phyloP scores from a whole-genome alignment of 73 alveolate species.

The Uronychia binucleata region DNA sequence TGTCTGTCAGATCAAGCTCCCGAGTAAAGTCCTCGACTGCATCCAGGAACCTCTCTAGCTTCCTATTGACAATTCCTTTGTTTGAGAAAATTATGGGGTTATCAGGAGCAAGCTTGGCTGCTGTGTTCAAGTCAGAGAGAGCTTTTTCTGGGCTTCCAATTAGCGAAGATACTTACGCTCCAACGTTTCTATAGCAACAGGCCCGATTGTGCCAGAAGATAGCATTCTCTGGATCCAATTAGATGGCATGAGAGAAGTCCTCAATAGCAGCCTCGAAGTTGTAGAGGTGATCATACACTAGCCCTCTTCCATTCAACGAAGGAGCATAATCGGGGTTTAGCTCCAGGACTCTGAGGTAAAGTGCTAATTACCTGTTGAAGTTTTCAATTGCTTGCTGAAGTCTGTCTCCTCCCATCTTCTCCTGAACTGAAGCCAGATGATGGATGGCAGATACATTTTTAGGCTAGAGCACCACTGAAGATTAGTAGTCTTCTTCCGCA shows the following conservation, averaged over 20 bases:
- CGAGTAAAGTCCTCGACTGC: constrained; percentile 87
- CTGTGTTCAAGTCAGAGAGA: constrained; percentile 76
- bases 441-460: constrained; percentile 80
- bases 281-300: constrained; percentile 84
- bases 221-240: constrained; percentile 41
- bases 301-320: constrained; percentile 94
- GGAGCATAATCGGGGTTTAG: constrained; percentile 90
- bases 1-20: constrained; percentile 51
- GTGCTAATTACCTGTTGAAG: constrained; percentile 49
- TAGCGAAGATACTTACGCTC: constrained; percentile 73
- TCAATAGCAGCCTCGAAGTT: constrained; percentile 69
- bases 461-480: constrained; percentile 68
- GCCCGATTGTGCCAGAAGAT: constrained; percentile 79
- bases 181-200: constrained; percentile 90
- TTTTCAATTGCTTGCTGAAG: constrained; percentile 80
- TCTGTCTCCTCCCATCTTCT: constrained; percentile 71
- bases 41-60: constrained; percentile 85
- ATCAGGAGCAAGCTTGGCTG: constrained; percentile 80
- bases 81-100: constrained; percentile 90
- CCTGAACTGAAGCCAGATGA: constrained; percentile 88
- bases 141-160: constrained; percentile 78
- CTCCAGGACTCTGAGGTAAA: constrained; percentile 52
- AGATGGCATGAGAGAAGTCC: constrained; percentile 47
- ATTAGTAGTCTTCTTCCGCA: constrained; percentile 83
- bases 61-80: constrained; percentile 90